Evolutionary conservation across 2,329 filamentous ascomycete species (phyloP), one percentile per base, ranked within the genome.

Genomic region (Metarhizium anisopliae): DNA sequence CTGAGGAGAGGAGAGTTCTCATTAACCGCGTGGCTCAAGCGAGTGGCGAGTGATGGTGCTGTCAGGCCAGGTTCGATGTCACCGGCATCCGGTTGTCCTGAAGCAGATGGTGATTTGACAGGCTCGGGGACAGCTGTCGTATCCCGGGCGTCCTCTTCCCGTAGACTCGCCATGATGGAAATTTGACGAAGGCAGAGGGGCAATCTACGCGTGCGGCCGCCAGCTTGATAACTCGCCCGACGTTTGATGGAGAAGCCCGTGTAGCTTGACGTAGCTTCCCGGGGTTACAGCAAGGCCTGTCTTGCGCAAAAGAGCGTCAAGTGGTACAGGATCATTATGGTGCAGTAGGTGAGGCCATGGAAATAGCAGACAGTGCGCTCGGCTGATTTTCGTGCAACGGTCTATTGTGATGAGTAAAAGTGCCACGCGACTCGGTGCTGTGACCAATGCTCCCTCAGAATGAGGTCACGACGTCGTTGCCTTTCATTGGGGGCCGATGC

Each of bases 1-100:
- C 55, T 59, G 25, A 72, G 57, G 1, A 72, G 62, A 45, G 66
- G 69, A 43, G 68, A 68, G 43, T 62, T 64, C 58, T 72, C 70
- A 51, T 65, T 56, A 18, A 58, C 57, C 42, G 45, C 55, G 29
- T 35, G 13, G 45, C 2, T 20, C 25, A 30, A 30, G n/a, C 20
- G 50, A 50, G 13, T n/a, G 13, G 11, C 25, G 20, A 20, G 45
- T 10, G 45, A 14, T 47, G 10, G 4, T 47, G n/a, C n/a, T 8
- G n/a, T 45, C n/a, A 4, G 45, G 25, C 45, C 25, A 11, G 13
- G 20, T 30, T 18, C 20, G 14, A 13, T 5, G 45, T n/a, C 45
- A 16, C 6, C 20, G 45, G 25, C 4, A 16, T 29, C 20, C 14
- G 3, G 45, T 30, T 49, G 20, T 30, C 25, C 25, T n/a, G 16